Evolutionary conservation across 495 filamentous ascomycete genomes (phyloP).

Genomic region (Durotheca rogersii): DNA sequence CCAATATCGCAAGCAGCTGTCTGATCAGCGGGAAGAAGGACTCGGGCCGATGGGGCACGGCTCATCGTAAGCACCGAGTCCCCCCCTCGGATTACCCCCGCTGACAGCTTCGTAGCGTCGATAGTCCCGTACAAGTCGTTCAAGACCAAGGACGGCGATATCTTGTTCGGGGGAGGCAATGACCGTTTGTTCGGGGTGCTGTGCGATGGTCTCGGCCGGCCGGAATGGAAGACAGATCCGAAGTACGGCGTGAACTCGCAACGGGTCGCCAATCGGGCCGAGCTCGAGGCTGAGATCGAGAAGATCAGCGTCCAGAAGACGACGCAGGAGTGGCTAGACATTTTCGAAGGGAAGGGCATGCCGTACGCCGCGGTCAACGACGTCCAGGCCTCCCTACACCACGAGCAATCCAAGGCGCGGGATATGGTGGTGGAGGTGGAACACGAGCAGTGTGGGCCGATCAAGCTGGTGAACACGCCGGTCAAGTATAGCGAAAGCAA

Average conservation of each 20-base stretch:
- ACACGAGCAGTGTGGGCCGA: slow-evolving; percentile 76
- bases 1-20: slow-evolving; percentile 90
- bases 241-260: slow-evolving; percentile 78
- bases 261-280: slow-evolving; percentile 73
- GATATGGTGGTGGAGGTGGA: slow-evolving; percentile 87
- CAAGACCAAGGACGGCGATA: slow-evolving; percentile 87
- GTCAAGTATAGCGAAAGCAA: slow-evolving; percentile 87
- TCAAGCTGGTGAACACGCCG: slow-evolving; percentile 91
- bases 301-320: slow-evolving; percentile 71
- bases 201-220: slow-evolving; percentile 71
- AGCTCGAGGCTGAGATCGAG: slow-evolving; percentile 77
- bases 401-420: slow-evolving; percentile 81
- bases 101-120: slow-evolving; percentile 60
- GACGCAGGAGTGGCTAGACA: slow-evolving; percentile 82
- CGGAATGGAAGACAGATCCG: slow-evolving; percentile 76
- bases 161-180: slow-evolving; percentile 92
- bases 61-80: slow-evolving; percentile 68
- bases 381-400: slow-evolving; percentile 76
- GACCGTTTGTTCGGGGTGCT: slow-evolving; percentile 87
- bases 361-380: slow-evolving; percentile 96
- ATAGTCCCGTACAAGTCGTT: slow-evolving; percentile 95
- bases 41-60: slow-evolving; percentile 88
- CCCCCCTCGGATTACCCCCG: neutral
- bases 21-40: slow-evolving; percentile 88
- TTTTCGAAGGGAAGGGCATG: slow-evolving; percentile 88